Percentiles rank a stretch among this genome's conserved stretches.
Conservation (phyloP, 345 rosid species). For the Eucalyptus curtisii region DNA sequence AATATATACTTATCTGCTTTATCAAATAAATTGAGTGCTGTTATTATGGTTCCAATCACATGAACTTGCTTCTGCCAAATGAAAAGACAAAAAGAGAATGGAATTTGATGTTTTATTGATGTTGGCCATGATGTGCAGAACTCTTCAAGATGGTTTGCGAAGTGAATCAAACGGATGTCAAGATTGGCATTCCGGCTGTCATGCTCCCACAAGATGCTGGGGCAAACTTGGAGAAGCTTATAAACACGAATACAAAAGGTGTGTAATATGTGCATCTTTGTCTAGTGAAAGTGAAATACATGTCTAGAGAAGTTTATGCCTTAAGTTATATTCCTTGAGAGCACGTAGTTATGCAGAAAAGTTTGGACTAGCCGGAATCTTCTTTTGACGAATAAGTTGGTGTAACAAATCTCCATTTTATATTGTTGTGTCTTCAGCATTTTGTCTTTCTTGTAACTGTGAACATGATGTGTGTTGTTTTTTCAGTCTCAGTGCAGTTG, state of each 20-base stretch:
- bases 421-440: neutral
- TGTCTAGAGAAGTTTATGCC: neutral
- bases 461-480: neutral
- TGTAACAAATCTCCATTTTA: neutral
- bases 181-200: conserved; percentile 65
- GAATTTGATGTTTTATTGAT: neutral
- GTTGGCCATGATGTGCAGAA: conserved; percentile 30
- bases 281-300: neutral
- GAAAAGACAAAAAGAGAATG: neutral
- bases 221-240: conserved; percentile 21
- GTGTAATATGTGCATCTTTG: neutral
- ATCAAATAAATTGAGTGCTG: neutral
- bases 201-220: conserved; percentile 99
- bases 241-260: neutral
- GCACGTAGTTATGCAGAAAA: neutral
- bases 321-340: neutral
- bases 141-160: conserved; percentile 98
- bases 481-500: conserved; percentile 73
- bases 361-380: neutral
- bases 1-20: neutral
- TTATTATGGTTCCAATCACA: neutral
- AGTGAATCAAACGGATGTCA: conserved; percentile 50
- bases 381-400: neutral
- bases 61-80: neutral
- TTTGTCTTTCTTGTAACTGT: neutral